Conservation (phyloP, 192 early-diverging fungal genomes). For the Coemansia sp. region DNA sequence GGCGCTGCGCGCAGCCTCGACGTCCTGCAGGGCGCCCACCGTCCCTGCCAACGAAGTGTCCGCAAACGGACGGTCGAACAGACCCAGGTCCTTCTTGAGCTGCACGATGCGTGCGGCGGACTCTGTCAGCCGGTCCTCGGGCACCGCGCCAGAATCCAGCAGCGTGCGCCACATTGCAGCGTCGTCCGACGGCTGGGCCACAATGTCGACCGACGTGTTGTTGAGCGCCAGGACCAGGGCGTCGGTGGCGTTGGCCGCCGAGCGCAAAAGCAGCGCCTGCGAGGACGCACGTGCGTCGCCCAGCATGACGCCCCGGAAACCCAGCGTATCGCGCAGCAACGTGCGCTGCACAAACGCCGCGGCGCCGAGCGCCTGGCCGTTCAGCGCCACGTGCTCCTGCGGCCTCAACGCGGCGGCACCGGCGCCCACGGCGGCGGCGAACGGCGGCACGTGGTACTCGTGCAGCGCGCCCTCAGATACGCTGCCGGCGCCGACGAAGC, state of each 20-base stretch:
- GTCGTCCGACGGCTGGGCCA: constrained; percentile 31
- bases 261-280: constrained; percentile 7
- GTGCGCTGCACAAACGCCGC: constrained; percentile 54
- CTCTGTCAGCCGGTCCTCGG: constrained; percentile 49
- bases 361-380: constrained; percentile 56
- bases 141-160: constrained; percentile 34
- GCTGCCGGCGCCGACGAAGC: constrained; percentile 54
- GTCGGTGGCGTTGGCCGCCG: constrained; percentile 46
- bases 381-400: constrained; percentile 39
- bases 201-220: constrained; percentile 58
- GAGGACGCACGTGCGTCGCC: constrained; percentile 36
- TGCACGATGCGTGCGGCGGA: constrained; percentile 57
- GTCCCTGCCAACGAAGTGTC: constrained; percentile 24
- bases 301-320: constrained; percentile 59
- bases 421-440: constrained; percentile 55
- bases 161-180: constrained; percentile 40
- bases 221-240: constrained; percentile 52
- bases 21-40: constrained; percentile 53
- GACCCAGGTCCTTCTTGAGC: constrained; percentile 62
- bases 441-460: constrained; percentile 61
- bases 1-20: constrained; percentile 45
- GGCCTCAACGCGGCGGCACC: constrained; percentile 60
- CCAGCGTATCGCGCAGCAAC: constrained; percentile 52
- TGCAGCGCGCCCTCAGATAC: constrained; percentile 32
- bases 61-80: constrained; percentile 52